Conservation (phyloP, 2,329 filamentous ascomycete species). For the Colletotrichum navitas region DNA sequence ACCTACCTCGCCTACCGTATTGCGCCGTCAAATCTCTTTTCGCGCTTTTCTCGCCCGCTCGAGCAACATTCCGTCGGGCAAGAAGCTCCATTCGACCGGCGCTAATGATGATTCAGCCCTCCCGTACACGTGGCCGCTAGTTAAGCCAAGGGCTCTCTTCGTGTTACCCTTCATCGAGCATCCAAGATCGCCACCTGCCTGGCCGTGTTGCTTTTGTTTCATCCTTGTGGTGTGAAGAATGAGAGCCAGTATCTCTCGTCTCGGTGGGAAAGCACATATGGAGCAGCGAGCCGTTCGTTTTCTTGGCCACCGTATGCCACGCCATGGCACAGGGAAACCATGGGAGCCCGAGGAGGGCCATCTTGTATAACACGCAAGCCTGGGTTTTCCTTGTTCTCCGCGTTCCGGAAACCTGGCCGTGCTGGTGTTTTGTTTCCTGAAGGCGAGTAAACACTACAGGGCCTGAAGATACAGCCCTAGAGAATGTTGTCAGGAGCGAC, state of each 20-base stretch:
- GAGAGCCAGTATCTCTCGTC: conserved; percentile 18
- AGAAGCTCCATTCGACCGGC: conserved; percentile 39
- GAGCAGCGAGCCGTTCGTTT: no score
- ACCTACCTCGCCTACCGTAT: background rate
- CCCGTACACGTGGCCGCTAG: conserved; percentile 40
- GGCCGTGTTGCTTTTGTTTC: conserved; percentile 20
- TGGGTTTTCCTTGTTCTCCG: background rate
- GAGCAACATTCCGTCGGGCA: background rate
- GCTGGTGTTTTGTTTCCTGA: background rate
- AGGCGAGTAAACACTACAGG: background rate
- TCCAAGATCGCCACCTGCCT: background rate
- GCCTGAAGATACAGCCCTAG: background rate
- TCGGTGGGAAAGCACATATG: conserved; percentile 34
- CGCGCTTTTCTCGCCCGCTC: background rate
- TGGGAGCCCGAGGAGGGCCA: background rate
- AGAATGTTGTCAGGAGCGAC: background rate
- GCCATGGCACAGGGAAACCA: conserved; percentile 3
- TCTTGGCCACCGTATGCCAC: conserved; percentile 33
- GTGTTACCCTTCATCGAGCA: conserved; percentile 13
- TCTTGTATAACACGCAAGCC: conserved; percentile 1
- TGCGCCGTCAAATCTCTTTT: background rate
- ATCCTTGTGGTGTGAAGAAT: conserved; percentile 23
- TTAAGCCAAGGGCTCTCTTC: conserved; percentile 21
- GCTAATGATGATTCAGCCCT: conserved; percentile 27
- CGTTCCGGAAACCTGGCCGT: no score